These are phyloP conservation scores for Hermanozyma aechmeae DNA, from an alignment of 805 yeast genomes.

Conservation along the genomic window DNA sequence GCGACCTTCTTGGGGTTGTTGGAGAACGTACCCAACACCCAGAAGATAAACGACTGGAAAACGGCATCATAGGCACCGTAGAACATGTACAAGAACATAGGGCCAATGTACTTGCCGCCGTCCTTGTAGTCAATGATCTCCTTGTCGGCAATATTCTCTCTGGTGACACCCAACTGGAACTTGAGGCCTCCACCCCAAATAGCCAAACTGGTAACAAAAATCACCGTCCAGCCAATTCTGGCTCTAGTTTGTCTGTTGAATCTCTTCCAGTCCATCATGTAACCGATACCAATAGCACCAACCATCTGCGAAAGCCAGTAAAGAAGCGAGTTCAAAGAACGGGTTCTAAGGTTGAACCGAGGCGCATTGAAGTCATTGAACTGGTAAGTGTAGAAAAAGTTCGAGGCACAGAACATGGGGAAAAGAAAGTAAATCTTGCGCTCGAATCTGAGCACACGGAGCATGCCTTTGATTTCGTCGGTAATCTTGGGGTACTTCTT, in stretches of 20 bases:
- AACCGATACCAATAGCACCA: conserved; percentile 44
- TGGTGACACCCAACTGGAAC: conserved; percentile 33
- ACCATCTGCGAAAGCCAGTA: conserved; percentile 55
- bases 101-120: conserved; percentile 38
- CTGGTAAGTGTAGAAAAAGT: conserved; percentile 62
- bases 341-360: conserved; percentile 47
- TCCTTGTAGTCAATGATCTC: conserved; percentile 38
- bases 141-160: conserved; percentile 22
- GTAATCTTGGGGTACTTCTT: conserved; percentile 37
- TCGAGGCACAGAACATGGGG: conserved; percentile 56
- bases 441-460: conserved; percentile 25
- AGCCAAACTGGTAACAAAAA: conserved; percentile 32
- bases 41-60: conserved; percentile 49
- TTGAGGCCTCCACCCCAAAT: conserved; percentile 55
- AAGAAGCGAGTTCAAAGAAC: conserved; percentile 51
- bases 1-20: conserved; percentile 49
- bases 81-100: conserved; percentile 53
- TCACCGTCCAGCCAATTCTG: conserved; percentile 32
- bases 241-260: conserved; percentile 39
- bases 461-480: conserved; percentile 35
- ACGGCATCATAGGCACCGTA: conserved; percentile 54
- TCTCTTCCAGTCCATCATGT: conserved; percentile 34
- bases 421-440: conserved; percentile 40
- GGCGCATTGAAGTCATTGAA: conserved; percentile 49
- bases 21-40: conserved; percentile 51